These are phyloP conservation scores for Boletus barrowsii DNA, from an alignment of 768 basidiomycete genomes.

Conservation along the genomic window DNA sequence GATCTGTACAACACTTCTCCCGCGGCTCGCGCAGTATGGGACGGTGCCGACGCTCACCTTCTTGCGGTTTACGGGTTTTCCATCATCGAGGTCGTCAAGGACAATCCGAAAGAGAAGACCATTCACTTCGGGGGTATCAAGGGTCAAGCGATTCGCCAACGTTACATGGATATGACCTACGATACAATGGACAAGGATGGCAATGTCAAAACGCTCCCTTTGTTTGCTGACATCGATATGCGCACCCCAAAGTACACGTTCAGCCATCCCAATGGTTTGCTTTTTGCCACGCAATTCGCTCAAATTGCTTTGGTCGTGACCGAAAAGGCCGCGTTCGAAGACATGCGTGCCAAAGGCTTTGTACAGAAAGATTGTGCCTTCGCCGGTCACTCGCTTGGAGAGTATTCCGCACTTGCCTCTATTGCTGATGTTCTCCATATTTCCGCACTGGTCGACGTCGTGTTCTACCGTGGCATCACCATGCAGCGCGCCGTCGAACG, in stretches of 20 bases:
- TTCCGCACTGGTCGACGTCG: slow-evolving; percentile 93
- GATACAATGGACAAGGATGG: slow-evolving; percentile 97
- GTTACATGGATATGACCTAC: slow-evolving; percentile 99
- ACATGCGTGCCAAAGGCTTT: slow-evolving; percentile 95
- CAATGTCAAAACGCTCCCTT: slow-evolving; percentile 90
- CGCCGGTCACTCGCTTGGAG: slow-evolving; percentile 96
- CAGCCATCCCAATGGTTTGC: slow-evolving; percentile 90
- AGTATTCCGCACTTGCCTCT: slow-evolving; percentile 97
- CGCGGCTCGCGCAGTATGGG: slow-evolving; percentile 96
- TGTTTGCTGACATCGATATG: slow-evolving; percentile 93
- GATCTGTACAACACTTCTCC: slow-evolving; percentile 91
- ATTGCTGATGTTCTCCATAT: slow-evolving; percentile 97
- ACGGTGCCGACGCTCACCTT: slow-evolving; percentile 90
- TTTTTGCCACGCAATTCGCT: slow-evolving; percentile 98
- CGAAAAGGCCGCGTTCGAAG: slow-evolving; percentile 97
- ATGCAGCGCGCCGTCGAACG: slow-evolving; percentile 99
- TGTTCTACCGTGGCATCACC: slow-evolving; percentile 99
- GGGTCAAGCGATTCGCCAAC: slow-evolving; percentile 94
- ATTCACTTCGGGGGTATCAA: slow-evolving; percentile 99
- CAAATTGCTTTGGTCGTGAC: slow-evolving; percentile 98
- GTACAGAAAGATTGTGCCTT: slow-evolving; percentile 91
- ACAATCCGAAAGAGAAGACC: slow-evolving; percentile 97
- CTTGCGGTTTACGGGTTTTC: slow-evolving; percentile 97
- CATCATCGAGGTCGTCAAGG: slow-evolving; percentile 97
- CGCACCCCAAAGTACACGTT: slow-evolving; percentile 98